Evolutionary conservation across 495 filamentous ascomycete genomes (phyloP).

Genomic region (Zalerion maritima): DNA sequence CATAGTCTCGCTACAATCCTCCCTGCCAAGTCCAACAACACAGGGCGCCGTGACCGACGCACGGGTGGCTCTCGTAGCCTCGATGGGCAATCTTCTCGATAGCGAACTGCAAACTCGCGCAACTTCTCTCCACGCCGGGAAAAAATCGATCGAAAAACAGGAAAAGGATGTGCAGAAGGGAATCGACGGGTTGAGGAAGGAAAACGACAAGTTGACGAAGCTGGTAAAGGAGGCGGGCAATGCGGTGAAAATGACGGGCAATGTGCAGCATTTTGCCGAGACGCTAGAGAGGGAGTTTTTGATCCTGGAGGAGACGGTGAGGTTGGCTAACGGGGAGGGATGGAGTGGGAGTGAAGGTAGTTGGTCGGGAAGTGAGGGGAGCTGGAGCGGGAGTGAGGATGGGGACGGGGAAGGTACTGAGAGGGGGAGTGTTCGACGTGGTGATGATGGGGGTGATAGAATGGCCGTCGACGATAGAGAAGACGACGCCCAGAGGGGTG

Average conservation of each 20-base stretch:
- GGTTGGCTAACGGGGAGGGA: slow-evolving; percentile 36
- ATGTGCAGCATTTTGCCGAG: slow-evolving; percentile 98
- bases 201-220: slow-evolving; percentile 56
- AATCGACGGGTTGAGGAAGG: slow-evolving; percentile 50
- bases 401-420: slow-evolving; percentile 16
- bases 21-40: slow-evolving; percentile 19
- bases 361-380: slow-evolving; percentile 16
- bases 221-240: slow-evolving; percentile 52
- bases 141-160: slow-evolving; percentile 52
- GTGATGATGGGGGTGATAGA: no score
- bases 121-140: slow-evolving; percentile 59
- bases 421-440: slow-evolving; percentile 17
- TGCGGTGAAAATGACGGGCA: slow-evolving; percentile 81
- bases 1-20: slow-evolving; percentile 12
- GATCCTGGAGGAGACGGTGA: slow-evolving; percentile 74
- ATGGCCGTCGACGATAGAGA: no score
- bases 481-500: no score
- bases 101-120: slow-evolving; percentile 58
- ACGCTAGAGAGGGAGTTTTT: slow-evolving; percentile 82
- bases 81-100: slow-evolving; percentile 61
- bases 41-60: slow-evolving; percentile 45
- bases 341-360: slow-evolving; percentile 16
- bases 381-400: slow-evolving; percentile 19
- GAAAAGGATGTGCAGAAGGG: slow-evolving; percentile 51
- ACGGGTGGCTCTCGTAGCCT: slow-evolving; percentile 60